Evolutionary conservation across 371 early-diverging fungal genomes (phyloP).

Genomic region (Parasitella parasitica): DNA sequence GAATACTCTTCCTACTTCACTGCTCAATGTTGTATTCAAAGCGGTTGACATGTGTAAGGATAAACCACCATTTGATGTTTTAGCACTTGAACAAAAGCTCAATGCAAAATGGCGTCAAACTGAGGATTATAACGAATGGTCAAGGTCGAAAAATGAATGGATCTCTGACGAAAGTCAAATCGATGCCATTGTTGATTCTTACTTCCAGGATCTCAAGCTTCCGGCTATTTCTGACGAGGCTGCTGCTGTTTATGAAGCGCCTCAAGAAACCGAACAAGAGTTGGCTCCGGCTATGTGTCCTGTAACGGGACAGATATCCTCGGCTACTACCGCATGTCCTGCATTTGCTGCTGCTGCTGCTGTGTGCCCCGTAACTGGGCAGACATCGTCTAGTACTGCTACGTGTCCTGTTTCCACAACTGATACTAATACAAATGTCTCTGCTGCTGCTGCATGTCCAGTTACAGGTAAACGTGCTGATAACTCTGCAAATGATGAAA

Average conservation of each 20-base stretch:
- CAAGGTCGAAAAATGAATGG: not conserved
- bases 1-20: constrained; percentile 26
- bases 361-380: constrained; percentile 37
- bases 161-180: not conserved
- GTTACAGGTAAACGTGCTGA: constrained; percentile 24
- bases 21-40: constrained; percentile 32
- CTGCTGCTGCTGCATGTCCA: constrained; percentile 31
- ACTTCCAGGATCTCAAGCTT: constrained; percentile 3
- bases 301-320: constrained; percentile 22
- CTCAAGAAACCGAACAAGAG: constrained; percentile 8
- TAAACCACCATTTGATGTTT: constrained; percentile 18
- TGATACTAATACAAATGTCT: not conserved
- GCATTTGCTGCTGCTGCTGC: not conserved
- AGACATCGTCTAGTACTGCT: constrained; percentile 2
- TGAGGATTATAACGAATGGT: constrained; percentile 35
- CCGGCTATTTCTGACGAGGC: not conserved
- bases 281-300: constrained; percentile 22
- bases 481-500: not conserved
- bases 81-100: constrained; percentile 28
- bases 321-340: constrained; percentile 14
- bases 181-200: constrained; percentile 15
- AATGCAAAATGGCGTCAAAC: constrained; percentile 43
- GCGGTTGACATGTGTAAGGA: constrained; percentile 17
- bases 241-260: constrained; percentile 22
- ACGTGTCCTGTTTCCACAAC: constrained; percentile 10